Percentiles rank a stretch among this genome's conserved stretches.
Evolutionary conservation across 768 basidiomycete species (phyloP).

Genomic region (Arthromyces matolae): DNA sequence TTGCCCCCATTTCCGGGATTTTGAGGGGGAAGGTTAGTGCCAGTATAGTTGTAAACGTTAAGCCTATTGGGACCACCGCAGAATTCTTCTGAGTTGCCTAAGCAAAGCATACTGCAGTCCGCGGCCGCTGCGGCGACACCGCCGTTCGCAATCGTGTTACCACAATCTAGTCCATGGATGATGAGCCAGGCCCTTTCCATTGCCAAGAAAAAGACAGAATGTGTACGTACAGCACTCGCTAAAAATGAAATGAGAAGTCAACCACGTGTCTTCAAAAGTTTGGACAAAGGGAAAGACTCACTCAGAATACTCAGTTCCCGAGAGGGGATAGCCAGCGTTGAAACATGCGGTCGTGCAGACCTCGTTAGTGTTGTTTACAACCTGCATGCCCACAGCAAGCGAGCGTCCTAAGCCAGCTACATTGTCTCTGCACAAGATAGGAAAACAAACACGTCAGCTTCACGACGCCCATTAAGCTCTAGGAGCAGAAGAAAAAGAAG

Average conservation of each 20-base stretch:
- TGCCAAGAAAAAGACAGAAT: constrained; percentile 8
- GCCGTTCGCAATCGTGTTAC: constrained; percentile 38
- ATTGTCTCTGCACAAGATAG: constrained; percentile 34
- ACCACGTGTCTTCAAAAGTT: not conserved
- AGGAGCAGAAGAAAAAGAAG: constrained; percentile 7
- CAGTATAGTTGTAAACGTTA: constrained; percentile 69
- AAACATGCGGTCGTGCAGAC: constrained; percentile 62
- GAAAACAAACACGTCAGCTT: constrained; percentile 40
- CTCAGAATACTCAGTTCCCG: constrained; percentile 39
- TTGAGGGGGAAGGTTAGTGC: constrained; percentile 42
- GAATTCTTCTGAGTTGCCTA: constrained; percentile 58
- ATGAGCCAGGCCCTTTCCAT: constrained; percentile 2
- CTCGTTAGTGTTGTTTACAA: constrained; percentile 45
- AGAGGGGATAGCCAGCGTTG: constrained; percentile 38
- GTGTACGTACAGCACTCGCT: constrained; percentile 51
- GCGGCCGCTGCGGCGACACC: constrained; percentile 43
- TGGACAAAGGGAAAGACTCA: constrained; percentile 28
- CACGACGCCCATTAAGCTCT: constrained; percentile 19
- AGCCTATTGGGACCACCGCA: constrained; percentile 72
- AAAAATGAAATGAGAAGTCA: constrained; percentile 31
- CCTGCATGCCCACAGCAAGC: constrained; percentile 31
- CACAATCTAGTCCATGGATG: constrained; percentile 42
- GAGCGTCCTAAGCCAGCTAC: constrained; percentile 40
- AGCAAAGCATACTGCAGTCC: constrained; percentile 66
- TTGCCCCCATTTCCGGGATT: constrained; percentile 30